phyloP scores from a whole-genome alignment of 805 yeast species.

The Ogataea angusta region DNA sequence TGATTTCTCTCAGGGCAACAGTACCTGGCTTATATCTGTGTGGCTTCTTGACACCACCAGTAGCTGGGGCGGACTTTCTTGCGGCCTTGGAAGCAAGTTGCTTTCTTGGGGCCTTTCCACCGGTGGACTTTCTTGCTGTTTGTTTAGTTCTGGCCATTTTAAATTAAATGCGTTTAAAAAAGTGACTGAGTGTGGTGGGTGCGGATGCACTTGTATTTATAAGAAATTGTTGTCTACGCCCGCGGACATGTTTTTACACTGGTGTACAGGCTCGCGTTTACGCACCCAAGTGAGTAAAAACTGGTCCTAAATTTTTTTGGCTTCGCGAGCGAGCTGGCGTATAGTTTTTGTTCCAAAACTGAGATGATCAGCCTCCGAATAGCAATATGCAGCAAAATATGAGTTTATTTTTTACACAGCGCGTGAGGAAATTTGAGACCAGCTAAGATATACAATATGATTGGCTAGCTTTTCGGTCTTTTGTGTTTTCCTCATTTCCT shows the following conservation, averaged over 20 bases:
- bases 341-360: slow-evolving; percentile 7
- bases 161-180: slow-evolving; percentile 10
- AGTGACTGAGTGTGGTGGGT: slow-evolving; percentile 5
- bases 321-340: slow-evolving; percentile 14
- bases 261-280: slow-evolving; percentile 3
- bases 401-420: slow-evolving; percentile 12
- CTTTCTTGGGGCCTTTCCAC: slow-evolving; percentile 96
- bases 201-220: slow-evolving; percentile 9
- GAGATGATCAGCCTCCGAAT: slow-evolving; percentile 6
- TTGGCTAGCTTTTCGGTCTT: slow-evolving; percentile 5
- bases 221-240: slow-evolving; percentile 4
- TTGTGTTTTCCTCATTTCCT: slow-evolving; percentile 1
- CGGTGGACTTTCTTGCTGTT: slow-evolving; percentile 92
- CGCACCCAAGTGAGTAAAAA: slow-evolving; percentile 12
- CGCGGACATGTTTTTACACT: slow-evolving; percentile 11
- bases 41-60: slow-evolving; percentile 92
- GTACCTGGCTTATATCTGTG: slow-evolving; percentile 98
- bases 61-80: slow-evolving; percentile 87
- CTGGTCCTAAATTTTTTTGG: slow-evolving; percentile 8
- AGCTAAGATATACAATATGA: slow-evolving; percentile 6
- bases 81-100: slow-evolving; percentile 91
- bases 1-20: slow-evolving; percentile 93
- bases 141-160: slow-evolving; percentile 90
- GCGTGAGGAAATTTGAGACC: slow-evolving; percentile 12
- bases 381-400: slow-evolving; percentile 6